Evolutionary conservation across 2,329 filamentous ascomycete genomes (phyloP).

Genomic region (Leptosphaerulina australis): DNA sequence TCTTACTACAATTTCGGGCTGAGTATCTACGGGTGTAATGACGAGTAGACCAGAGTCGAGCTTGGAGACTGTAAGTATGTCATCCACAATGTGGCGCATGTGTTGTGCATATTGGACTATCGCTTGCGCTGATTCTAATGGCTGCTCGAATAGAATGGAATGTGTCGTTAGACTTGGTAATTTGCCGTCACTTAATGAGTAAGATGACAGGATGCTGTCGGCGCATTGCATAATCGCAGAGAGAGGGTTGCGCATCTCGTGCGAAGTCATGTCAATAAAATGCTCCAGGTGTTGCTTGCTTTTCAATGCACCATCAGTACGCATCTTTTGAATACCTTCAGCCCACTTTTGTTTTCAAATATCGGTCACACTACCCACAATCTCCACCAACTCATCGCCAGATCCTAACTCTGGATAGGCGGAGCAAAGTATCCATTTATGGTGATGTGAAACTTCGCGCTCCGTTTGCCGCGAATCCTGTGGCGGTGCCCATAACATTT

Average conservation of each 20-base stretch:
- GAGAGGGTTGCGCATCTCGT: constrained; percentile 55
- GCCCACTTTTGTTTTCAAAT: constrained; percentile 49
- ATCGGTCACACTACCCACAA: constrained; percentile 47
- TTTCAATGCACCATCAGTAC: constrained; percentile 39
- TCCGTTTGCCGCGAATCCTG: constrained; percentile 22
- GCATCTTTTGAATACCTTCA: constrained; percentile 42
- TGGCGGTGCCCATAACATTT: constrained; percentile 43
- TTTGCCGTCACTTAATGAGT: constrained; percentile 22
- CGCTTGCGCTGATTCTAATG: constrained; percentile 48
- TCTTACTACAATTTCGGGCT: constrained; percentile 41
- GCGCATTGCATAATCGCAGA: constrained; percentile 53
- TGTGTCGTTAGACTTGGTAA: constrained; percentile 16
- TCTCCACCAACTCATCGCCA: constrained; percentile 33
- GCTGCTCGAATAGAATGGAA: constrained; percentile 30
- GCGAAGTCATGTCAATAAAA: constrained; percentile 45
- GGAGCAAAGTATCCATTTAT: constrained; percentile 41
- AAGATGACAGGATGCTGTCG: constrained; percentile 45
- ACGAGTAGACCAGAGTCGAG: constrained; percentile 52
- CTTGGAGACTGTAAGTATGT: constrained; percentile 54
- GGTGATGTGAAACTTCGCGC: constrained; percentile 21
- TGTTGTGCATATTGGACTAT: constrained; percentile 54
- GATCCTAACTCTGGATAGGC: constrained; percentile 35
- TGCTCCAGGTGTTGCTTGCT: constrained; percentile 43
- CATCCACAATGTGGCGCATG: constrained; percentile 56
- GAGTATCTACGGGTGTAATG: constrained; percentile 50